These are phyloP conservation scores for Discostella stelligera DNA, from an alignment of 352 stramenopile species.

Conservation along the genomic window DNA sequence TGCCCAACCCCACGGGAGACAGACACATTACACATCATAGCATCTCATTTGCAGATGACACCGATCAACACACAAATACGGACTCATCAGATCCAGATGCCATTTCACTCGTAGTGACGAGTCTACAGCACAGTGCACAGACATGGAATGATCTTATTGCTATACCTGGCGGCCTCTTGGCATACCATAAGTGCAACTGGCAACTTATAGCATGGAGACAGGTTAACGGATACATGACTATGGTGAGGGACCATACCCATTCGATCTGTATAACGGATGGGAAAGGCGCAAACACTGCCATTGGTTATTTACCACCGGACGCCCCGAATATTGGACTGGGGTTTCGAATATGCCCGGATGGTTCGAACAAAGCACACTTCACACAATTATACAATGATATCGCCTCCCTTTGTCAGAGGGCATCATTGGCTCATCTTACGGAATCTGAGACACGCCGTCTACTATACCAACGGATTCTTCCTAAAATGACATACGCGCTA, in stretches of 20 bases:
- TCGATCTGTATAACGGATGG: conserved; percentile 7
- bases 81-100: background rate
- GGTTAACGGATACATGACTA: too few species aligned
- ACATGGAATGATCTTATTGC: too few species aligned
- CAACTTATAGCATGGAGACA: conserved; percentile 14
- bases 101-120: background rate
- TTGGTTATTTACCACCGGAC: conserved; percentile 12
- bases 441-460: background rate
- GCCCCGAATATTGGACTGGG: conserved; percentile 27
- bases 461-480: conserved; percentile 8
- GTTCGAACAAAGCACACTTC: conserved; percentile 18
- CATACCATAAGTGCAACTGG: conserved; percentile 28
- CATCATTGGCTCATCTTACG: conserved; percentile 4
- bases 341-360: conserved; percentile 8
- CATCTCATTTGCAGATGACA: conserved; percentile 32
- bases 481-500: conserved; percentile 8
- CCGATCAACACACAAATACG: background rate
- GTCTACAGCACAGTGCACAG: too few species aligned
- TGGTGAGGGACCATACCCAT: background rate
- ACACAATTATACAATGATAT: too few species aligned
- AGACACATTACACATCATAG: conserved; percentile 13
- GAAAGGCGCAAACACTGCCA: conserved; percentile 13
- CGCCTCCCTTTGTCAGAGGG: background rate
- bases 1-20: background rate
- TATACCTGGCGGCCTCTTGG: too few species aligned